Evolutionary conservation across 345 rosid genomes (phyloP).

Genomic region (Fremontodendron californicum): DNA sequence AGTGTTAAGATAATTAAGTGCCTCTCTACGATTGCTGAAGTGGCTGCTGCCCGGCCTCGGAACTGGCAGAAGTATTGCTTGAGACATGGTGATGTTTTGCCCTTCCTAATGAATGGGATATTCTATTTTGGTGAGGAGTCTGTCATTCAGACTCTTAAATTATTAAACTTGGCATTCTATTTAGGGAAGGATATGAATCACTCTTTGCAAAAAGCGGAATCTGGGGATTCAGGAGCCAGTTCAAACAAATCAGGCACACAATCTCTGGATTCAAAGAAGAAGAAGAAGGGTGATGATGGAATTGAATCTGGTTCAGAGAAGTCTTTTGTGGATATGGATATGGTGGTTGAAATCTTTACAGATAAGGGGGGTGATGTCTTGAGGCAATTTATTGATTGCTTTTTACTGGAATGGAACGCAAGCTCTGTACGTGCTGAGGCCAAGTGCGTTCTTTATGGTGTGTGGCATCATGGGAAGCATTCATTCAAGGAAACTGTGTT

Average conservation of each 20-base stretch:
- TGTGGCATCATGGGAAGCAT: constrained; percentile 92
- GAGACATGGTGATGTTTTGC: constrained; percentile 76
- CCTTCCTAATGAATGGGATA: constrained; percentile 69
- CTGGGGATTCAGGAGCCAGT: constrained; percentile 54
- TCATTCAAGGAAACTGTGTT: constrained; percentile 75
- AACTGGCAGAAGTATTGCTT: constrained; percentile 99
- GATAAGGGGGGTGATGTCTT: constrained; percentile 68
- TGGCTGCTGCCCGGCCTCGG: constrained; percentile 86
- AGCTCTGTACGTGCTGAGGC: constrained; percentile 94
- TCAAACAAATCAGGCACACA: constrained; percentile 66
- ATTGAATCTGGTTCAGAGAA: constrained; percentile 74
- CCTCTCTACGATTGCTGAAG: constrained; percentile 90
- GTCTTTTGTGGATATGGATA: constrained; percentile 90
- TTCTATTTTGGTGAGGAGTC: constrained; percentile 94
- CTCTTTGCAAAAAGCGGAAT: constrained; percentile 59
- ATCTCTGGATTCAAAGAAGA: constrained; percentile 75
- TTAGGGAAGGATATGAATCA: constrained; percentile 77
- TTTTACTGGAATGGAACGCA: constrained; percentile 94
- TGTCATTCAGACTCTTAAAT: constrained; percentile 83
- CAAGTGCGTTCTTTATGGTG: constrained; percentile 79
- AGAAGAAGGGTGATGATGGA: constrained; percentile 89
- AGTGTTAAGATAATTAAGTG: constrained; percentile 92
- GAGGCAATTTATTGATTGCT: constrained; percentile 86
- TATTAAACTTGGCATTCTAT: constrained; percentile 82
- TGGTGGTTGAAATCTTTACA: constrained; percentile 64